Evolutionary conservation across 1,139 yeast genomes (phyloP), one percentile per base, ranked within the genome.

Genomic region (Meyerozyma smithsonii): DNA sequence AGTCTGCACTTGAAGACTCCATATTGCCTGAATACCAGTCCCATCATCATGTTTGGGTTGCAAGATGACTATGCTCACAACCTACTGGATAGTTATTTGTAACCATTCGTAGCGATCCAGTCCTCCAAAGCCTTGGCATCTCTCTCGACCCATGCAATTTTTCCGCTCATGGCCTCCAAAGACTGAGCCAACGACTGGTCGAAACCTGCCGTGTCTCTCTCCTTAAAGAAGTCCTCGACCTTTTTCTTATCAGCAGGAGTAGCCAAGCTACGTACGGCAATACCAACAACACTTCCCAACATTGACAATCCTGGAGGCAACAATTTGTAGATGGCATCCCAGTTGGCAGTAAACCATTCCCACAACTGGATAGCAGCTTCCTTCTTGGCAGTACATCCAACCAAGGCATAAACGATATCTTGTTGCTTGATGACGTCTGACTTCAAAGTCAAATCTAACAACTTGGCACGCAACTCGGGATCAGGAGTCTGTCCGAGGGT

Each of bases 291-390:
- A 14, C 83, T 70, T 34, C 92, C 84, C 49, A 90, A 72, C 82
- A 89, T 77, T 17, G 88, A 74, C 46, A 84, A 74, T 21, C 86
- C 83, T n/a, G 95, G 88, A 37, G 97, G 96, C 58, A 87, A 74
- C 51, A 74, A 67, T 56, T 77, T 71, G 49, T 66, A 64, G 46
- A 90, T 60, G 36, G 64, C 71, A 43, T 78, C 87, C 90, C 94
- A 89, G 60, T 89, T 81, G n/a, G 48, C 53, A 48, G 76, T 75
- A 50, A 83, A 58, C 96, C 96, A 90, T n/a, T 56, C 47, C 89
- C 92, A 90, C 49, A 82, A 63, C 15, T 78, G 75, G 49, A 73
- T 72, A 46, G 79, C 69, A 64, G 96, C 95, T 35, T 67, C 71
- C 42, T 65, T 69, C 54, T 79, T 81, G 14, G 76, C 56, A 53